Base-by-base conservation (phyloP, 2,329 filamentous ascomycete genomes). In the Alternaria panax region DNA sequence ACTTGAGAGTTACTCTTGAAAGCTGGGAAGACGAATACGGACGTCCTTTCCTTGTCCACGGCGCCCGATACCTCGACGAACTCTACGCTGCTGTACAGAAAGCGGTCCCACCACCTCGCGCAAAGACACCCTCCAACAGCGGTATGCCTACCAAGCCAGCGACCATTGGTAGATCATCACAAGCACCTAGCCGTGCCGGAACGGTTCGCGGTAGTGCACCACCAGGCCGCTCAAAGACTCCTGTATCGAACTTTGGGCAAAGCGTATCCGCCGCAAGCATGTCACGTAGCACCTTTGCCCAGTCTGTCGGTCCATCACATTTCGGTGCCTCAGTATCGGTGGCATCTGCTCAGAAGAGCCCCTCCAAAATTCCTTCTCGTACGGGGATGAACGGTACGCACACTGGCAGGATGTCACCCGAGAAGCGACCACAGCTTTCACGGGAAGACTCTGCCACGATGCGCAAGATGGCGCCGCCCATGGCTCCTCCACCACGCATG, bases 11-110 rank as follows among this genome's bases (percentile, higher is more conserved):
- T 76, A 84, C 86, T n/a, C 85, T 99, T 27, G 91, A 94, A 75
- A 82, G 85, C 45, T 99, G 92, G 89, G 95, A 99, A 76, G 90
- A 96, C 53, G 95, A 98, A 74, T 97, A 94, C 76, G 94, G 93
- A 3, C 88, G 93, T 11, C 92, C 93, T 4, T 99, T 99, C 83
- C 83, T 96, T 45, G 93, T 99, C 14, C 92, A 95, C 67, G 95
- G 95, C 28, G 91, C 97, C 73, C 86, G 92, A 65, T 99, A 97
- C 74, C 84, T 99, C 34, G 93, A 98, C 64, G 86, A 90, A 59
- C 81, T 98, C n/a, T 90, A 92, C 51, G 84, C 84, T 11, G 86
- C 88, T 25, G 73, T 84, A 11, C 87, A 82, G 66, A 85, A 86
- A 64, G 85, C 83, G 11, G 83, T 86, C 14, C 88, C 90, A 16